Evolutionary conservation across 768 basidiomycete genomes (phyloP).

Genomic region (Termitomyces sp.): DNA sequence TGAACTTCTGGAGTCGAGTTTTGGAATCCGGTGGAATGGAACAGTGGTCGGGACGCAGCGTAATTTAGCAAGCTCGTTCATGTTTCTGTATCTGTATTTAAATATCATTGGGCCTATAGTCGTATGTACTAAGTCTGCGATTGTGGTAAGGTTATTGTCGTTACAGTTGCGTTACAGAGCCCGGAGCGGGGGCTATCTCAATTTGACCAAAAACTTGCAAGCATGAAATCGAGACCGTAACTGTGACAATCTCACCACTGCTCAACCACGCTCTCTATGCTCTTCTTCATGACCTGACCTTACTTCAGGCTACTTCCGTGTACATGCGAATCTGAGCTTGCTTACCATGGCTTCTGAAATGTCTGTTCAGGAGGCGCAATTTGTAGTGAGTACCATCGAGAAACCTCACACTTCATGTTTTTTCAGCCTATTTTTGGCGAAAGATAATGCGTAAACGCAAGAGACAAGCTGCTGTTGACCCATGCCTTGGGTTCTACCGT

Average conservation of each 20-base stretch:
- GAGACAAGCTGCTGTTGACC: constrained; percentile 44
- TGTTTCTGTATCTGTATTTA: background rate
- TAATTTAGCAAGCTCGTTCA: background rate
- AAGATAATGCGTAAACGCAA: constrained; percentile 49
- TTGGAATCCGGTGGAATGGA: too few species aligned
- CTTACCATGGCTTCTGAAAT: background rate
- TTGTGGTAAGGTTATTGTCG: too few species aligned
- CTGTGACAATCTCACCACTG: too few species aligned
- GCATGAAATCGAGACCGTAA: too few species aligned
- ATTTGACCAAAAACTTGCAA: too few species aligned
- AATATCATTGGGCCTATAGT: too few species aligned
- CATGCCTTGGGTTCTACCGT: constrained; percentile 36
- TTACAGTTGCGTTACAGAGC: too few species aligned
- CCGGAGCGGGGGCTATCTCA: too few species aligned
- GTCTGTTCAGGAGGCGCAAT: background rate
- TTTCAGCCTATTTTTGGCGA: background rate
- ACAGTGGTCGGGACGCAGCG: background rate
- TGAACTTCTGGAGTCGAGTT: too few species aligned
- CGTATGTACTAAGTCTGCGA: too few species aligned
- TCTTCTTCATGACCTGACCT: background rate
- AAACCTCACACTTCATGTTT: background rate
- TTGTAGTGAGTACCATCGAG: background rate
- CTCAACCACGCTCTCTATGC: too few species aligned
- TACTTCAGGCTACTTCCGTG: background rate
- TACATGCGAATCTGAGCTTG: background rate